Conservation (phyloP, 2,329 filamentous ascomycete species). For the Biscogniauxia mediterranea region DNA sequence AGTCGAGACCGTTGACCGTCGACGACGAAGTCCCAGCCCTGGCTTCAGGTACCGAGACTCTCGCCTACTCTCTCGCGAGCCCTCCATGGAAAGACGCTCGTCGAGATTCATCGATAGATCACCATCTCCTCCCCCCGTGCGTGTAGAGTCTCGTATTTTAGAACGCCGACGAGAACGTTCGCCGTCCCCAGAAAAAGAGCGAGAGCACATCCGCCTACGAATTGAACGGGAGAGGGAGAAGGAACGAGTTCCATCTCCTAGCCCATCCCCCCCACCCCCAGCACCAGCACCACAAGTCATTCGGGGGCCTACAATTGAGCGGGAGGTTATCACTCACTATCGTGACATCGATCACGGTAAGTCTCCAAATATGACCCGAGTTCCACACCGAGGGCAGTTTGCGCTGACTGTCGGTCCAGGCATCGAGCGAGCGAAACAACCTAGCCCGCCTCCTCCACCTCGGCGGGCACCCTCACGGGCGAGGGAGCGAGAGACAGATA, state of each 20-base stretch:
- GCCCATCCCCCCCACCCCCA: constrained; percentile 52
- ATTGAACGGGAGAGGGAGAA: constrained; percentile 46
- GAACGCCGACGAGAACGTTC: constrained; percentile 31
- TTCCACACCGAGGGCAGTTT: constrained; percentile 2
- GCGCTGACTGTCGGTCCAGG: constrained; percentile 37
- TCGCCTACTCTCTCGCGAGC: constrained; percentile 44
- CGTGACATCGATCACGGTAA: constrained; percentile 82
- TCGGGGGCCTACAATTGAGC: constrained; percentile 75
- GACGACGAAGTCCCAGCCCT: constrained; percentile 43
- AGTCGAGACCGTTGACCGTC: constrained; percentile 52
- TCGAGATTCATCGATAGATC: constrained; percentile 44
- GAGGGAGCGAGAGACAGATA: constrained; percentile 56
- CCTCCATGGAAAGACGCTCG: constrained; percentile 34
- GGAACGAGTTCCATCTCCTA: constrained; percentile 44
- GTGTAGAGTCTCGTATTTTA: constrained; percentile 27
- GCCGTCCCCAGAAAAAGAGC: constrained; percentile 38
- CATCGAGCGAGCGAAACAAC: constrained; percentile 42
- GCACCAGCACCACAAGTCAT: constrained; percentile 65
- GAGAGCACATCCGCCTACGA: constrained; percentile 47
- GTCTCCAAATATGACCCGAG: constrained; percentile 27
- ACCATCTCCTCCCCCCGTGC: constrained; percentile 31
- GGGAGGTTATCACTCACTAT: constrained; percentile 88
- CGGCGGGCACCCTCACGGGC: constrained; percentile 43
- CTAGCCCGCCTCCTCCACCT: constrained; percentile 50
- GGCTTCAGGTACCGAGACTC: constrained; percentile 39